Conservation (phyloP, 148 eudicot genomes). For the Arctostaphylos glauca region DNA sequence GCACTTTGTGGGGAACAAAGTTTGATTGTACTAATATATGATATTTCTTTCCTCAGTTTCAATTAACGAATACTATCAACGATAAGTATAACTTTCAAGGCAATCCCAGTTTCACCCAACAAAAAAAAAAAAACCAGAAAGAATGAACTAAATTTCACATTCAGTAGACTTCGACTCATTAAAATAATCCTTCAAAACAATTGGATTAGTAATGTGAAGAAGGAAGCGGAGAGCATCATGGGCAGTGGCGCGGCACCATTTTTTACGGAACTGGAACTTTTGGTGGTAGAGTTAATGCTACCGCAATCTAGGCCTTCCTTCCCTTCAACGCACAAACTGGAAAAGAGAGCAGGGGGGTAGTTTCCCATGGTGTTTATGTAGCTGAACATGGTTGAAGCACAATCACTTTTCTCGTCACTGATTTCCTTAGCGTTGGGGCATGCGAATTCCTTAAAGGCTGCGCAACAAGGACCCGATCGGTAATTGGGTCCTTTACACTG, state of each 20-base stretch:
- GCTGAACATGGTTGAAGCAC: conserved; percentile 70
- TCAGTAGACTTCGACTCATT: neutral
- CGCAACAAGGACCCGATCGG: conserved; percentile 37
- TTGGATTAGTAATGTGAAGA: conserved; percentile 10
- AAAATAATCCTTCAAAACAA: conserved; percentile 21
- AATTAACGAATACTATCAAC: neutral
- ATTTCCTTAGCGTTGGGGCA: conserved; percentile 46
- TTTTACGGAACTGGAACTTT: neutral
- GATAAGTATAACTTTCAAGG: neutral
- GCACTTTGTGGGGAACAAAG: too few relatives aligned
- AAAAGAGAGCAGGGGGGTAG: conserved; percentile 75
- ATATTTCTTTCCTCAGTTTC: neutral
- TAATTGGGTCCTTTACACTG: conserved; percentile 84
- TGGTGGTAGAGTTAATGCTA: neutral
- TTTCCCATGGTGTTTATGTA: conserved; percentile 69
- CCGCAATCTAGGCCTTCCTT: conserved; percentile 54
- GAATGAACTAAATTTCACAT: neutral
- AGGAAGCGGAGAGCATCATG: conserved; percentile 14
- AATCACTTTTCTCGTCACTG: conserved; percentile 44
- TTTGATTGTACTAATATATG: neutral
- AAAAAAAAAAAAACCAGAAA: too few relatives aligned
- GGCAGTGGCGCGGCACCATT: conserved; percentile 8
- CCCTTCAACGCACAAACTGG: conserved; percentile 56
- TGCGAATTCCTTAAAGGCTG: conserved; percentile 50
- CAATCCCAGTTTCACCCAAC: neutral